phyloP scores from a whole-genome alignment of 164 flowering plant genomes.

The Sedum album region DNA sequence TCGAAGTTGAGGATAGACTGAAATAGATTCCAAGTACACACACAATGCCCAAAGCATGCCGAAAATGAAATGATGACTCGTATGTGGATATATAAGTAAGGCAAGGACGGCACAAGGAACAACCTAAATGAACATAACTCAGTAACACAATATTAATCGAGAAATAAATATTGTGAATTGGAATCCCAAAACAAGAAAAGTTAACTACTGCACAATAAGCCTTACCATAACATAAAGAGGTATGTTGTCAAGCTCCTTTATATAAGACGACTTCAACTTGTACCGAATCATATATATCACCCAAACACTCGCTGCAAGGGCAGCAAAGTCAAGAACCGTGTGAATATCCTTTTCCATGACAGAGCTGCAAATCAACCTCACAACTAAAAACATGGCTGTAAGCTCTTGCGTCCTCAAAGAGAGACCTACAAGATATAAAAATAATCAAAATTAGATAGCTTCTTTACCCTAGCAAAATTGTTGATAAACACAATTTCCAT shows the following conservation, averaged over 20 bases:
- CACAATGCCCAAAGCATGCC: conserved; percentile 61
- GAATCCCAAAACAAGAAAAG: neutral
- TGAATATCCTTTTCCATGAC: conserved; percentile 53
- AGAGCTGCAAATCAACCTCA: conserved; percentile 44
- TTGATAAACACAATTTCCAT: too few species aligned
- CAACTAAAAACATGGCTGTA: conserved; percentile 63
- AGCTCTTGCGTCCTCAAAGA: conserved; percentile 77
- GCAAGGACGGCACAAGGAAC: conserved; percentile 47
- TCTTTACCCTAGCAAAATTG: too few species aligned
- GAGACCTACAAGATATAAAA: conserved; percentile 42
- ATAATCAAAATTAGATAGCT: neutral
- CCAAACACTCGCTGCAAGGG: conserved; percentile 56
- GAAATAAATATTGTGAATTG: neutral
- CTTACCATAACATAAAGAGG: conserved; percentile 52
- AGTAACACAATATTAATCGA: neutral
- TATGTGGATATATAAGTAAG: conserved; percentile 36
- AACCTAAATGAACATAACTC: conserved; percentile 25
- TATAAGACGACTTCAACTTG: conserved; percentile 64
- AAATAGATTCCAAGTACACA: conserved; percentile 65
- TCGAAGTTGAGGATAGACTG: conserved; percentile 83
- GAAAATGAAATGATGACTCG: conserved; percentile 8
- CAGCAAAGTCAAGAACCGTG: conserved; percentile 49
- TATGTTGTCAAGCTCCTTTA: conserved; percentile 57
- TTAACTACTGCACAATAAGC: neutral
- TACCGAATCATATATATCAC: conserved; percentile 74